Conservation (phyloP, 2,329 filamentous ascomycete genomes). For the Penicillium sp. region DNA sequence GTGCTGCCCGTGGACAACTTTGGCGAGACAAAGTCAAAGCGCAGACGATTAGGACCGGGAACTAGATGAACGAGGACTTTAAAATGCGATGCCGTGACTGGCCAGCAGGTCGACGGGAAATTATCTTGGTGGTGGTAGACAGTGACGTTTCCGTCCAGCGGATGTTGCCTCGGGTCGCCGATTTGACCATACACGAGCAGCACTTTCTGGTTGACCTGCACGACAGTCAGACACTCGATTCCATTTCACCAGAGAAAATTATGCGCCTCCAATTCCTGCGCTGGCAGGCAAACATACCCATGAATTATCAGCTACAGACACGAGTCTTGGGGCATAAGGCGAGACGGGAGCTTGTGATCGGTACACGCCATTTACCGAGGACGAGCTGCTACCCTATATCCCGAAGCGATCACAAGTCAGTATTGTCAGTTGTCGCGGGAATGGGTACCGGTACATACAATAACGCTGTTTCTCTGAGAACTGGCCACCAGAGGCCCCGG, state of each 20-base stretch:
- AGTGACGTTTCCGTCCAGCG: slow-evolving; percentile 75
- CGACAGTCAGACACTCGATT: slow-evolving; percentile 7
- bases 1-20: slow-evolving; percentile 68
- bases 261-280: neutral
- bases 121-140: slow-evolving; percentile 79
- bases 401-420: slow-evolving; percentile 4
- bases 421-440: neutral
- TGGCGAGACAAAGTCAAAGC: slow-evolving; percentile 82
- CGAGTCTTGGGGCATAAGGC: slow-evolving; percentile 75
- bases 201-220: slow-evolving; percentile 85
- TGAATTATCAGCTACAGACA: slow-evolving; percentile 76
- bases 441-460: slow-evolving; percentile 34
- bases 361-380: slow-evolving; percentile 36
- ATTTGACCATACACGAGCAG: slow-evolving; percentile 79
- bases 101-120: slow-evolving; percentile 82
- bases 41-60: slow-evolving; percentile 83
- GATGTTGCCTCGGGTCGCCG: slow-evolving; percentile 66
- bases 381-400: slow-evolving; percentile 37
- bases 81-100: slow-evolving; percentile 84
- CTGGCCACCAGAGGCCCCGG: slow-evolving; percentile 44
- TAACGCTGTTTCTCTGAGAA: slow-evolving; percentile 45
- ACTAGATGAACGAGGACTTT: slow-evolving; percentile 88
- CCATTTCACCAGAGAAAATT: neutral
- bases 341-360: slow-evolving; percentile 65
- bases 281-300: slow-evolving; percentile 64